phyloP scores from a whole-genome alignment of 2,329 filamentous ascomycete genomes.

The Dothiorella sarmentorum region DNA sequence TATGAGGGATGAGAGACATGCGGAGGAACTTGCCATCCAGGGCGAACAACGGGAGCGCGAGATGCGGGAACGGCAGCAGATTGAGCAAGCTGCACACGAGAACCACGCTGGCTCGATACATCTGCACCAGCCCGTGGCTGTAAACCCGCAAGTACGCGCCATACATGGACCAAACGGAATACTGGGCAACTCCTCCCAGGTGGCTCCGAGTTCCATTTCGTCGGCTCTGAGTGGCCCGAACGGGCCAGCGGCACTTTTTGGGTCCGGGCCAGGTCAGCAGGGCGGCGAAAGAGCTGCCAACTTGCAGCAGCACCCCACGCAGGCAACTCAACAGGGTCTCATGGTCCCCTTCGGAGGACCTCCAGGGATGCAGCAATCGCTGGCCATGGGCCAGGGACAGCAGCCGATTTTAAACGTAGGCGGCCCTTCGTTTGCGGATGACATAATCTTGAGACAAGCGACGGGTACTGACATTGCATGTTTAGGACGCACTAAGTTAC shows the following conservation, averaged over 20 bases:
- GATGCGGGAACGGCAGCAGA: slow-evolving; percentile 62
- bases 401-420: slow-evolving; percentile 77
- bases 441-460: slow-evolving; percentile 15
- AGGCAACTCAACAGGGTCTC: slow-evolving; percentile 51
- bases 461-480: background rate
- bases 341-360: slow-evolving; percentile 47
- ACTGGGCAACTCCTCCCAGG: slow-evolving; percentile 58
- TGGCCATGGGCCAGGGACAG: slow-evolving; percentile 69
- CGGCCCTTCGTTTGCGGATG: slow-evolving; percentile 6
- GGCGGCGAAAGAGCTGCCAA: slow-evolving; percentile 54
- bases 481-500: slow-evolving; percentile 80
- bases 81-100: slow-evolving; percentile 73
- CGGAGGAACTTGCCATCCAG: slow-evolving; percentile 33
- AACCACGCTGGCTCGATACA: slow-evolving; percentile 84
- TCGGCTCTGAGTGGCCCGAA: slow-evolving; percentile 56
- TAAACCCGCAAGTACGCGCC: slow-evolving; percentile 65
- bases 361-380: slow-evolving; percentile 43
- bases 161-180: slow-evolving; percentile 92
- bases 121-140: slow-evolving; percentile 88
- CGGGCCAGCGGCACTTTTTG: slow-evolving; percentile 64
- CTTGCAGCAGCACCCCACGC: slow-evolving; percentile 58
- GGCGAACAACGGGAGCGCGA: slow-evolving; percentile 55
- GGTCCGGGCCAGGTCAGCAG: slow-evolving; percentile 63
- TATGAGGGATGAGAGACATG: slow-evolving; percentile 48
- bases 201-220: slow-evolving; percentile 49